These are phyloP conservation scores for Cyclostephanos invisitatus DNA, from an alignment of 108 stramenopile species.

Conservation along the genomic window DNA sequence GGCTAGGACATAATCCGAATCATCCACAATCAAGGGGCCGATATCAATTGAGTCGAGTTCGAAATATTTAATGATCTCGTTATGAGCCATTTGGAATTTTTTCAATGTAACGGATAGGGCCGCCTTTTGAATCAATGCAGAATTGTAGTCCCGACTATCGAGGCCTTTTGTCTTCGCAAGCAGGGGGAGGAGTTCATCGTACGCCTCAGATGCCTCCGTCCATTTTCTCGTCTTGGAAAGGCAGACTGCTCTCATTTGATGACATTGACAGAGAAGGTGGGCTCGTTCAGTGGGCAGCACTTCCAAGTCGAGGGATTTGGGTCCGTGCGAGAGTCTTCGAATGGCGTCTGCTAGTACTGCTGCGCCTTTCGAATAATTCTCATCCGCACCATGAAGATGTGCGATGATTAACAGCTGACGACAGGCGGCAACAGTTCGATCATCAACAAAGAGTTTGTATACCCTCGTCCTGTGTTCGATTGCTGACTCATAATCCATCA, in stretches of 20 bases:
- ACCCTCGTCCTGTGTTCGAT: conserved; percentile 37
- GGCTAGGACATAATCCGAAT: conserved; percentile 37
- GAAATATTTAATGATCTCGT: conserved; percentile 28
- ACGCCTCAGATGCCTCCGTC: conserved; percentile 38
- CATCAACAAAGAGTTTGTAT: conserved; percentile 23
- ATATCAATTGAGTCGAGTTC: not conserved
- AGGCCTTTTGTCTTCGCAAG: conserved; percentile 31
- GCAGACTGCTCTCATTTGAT: conserved; percentile 35
- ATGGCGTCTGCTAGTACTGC: conserved; percentile 27
- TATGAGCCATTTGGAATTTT: conserved; percentile 13
- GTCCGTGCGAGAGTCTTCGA: conserved; percentile 25
- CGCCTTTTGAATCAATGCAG: conserved; percentile 37
- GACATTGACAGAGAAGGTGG: conserved; percentile 24
- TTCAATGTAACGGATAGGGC: conserved; percentile 32
- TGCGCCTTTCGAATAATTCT: conserved; percentile 18
- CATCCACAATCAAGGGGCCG: conserved; percentile 14
- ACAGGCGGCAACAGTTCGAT: conserved; percentile 29
- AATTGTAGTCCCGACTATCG: conserved; percentile 19
- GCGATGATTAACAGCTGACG: conserved; percentile 39
- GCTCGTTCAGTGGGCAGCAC: conserved; percentile 32
- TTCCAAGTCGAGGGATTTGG: conserved; percentile 20
- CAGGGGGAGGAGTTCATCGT: conserved; percentile 32
- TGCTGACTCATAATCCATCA: conserved; percentile 29
- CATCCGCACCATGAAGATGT: conserved; percentile 27
- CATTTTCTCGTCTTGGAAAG: conserved; percentile 27